These are phyloP conservation scores for Solioccasus polychromus DNA, from an alignment of 768 basidiomycete species.

Conservation along the genomic window DNA sequence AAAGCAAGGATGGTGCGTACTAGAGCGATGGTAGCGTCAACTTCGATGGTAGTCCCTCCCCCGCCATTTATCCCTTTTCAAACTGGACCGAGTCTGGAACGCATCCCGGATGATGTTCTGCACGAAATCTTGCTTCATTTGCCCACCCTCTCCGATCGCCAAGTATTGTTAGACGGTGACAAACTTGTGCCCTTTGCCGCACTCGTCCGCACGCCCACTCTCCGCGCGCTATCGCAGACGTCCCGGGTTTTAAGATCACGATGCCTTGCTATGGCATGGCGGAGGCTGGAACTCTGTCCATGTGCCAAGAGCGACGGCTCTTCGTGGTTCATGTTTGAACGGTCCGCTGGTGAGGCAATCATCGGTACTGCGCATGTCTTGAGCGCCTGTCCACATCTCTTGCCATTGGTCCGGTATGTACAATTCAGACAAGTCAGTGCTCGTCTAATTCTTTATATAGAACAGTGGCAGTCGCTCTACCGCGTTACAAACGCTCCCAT, in stretches of 20 bases:
- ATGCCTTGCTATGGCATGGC: slow-evolving; percentile 16
- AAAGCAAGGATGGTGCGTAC: too few relatives aligned
- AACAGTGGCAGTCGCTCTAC: neutral
- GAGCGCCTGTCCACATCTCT: slow-evolving; percentile 2
- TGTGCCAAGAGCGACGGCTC: too few relatives aligned
- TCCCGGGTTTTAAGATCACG: slow-evolving; percentile 7
- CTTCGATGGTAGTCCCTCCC: too few relatives aligned
- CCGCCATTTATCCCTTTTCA: neutral
- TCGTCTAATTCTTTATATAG: too few relatives aligned
- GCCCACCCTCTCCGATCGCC: neutral
- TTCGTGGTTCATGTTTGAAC: too few relatives aligned
- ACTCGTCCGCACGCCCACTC: slow-evolving; percentile 1
- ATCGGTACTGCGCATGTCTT: neutral
- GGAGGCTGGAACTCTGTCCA: slow-evolving; percentile 3
- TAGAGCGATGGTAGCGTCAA: too few relatives aligned
- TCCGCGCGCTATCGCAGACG: slow-evolving; percentile 8
- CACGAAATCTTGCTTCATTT: slow-evolving; percentile 11
- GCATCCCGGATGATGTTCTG: slow-evolving; percentile 11
- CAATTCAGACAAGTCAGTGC: neutral
- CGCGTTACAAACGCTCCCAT: neutral
- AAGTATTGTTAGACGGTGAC: neutral
- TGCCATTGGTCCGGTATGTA: slow-evolving; percentile 6
- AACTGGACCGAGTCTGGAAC: slow-evolving; percentile 2
- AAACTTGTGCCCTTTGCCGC: neutral
- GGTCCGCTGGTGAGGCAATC: too few relatives aligned